Base-by-base conservation (phyloP, 2,329 filamentous ascomycete species). In the Lasiodiplodia sp. region DNA sequence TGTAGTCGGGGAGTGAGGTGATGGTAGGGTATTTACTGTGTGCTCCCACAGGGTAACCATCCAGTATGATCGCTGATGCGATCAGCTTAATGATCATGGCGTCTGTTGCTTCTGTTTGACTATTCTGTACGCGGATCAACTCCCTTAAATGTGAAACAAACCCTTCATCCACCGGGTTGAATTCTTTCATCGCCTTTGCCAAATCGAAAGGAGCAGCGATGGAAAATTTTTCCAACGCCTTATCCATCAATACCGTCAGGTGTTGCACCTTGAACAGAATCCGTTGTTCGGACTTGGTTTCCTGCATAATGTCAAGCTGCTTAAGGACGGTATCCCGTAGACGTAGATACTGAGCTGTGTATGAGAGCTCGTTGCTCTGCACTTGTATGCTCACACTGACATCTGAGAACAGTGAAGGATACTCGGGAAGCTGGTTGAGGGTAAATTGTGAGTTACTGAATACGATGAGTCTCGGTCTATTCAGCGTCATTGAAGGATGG, bases 401-500 rank as follows among this genome's bases (percentile, higher is more conserved):
- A 25, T 57, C 65, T 25, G 25, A 73, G 44, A 70, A 73, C 31
- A 71, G 71, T 40, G 31, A 70, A 23, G 58, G 62, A 34, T 57
- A 67, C 2, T 23, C 38, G 7, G 71, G 68, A 49, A 37, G 55
- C 6, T 64, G 71, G 70, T 67, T 28, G 70, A 40, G 12, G 31
- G 37, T 23, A 51, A 51, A 65, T 34, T 16, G 40, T 25, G 44
- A 44, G 23, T 52, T 71, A 38, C 51, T 71, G 25, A 69, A 16
- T 57, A 72, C 31, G 21, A 72, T 71, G 2, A 72, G 34, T 67
- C 60, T 34, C 0, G 47, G 69, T 49, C 47, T 72, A 68, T n/a
- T 71, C 31, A 21, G 34, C 25, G 7, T 25, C 1, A 34, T 44
- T 58, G 31, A 53, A 64, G 68, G 12, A 56, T 40, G n/a, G n/a